A percentile compares a stretch with the other conserved stretches of the same genome.
Evolutionary conservation across 352 stramenopile species (phyloP).

Genomic region (Phytophthora nicotianae): DNA sequence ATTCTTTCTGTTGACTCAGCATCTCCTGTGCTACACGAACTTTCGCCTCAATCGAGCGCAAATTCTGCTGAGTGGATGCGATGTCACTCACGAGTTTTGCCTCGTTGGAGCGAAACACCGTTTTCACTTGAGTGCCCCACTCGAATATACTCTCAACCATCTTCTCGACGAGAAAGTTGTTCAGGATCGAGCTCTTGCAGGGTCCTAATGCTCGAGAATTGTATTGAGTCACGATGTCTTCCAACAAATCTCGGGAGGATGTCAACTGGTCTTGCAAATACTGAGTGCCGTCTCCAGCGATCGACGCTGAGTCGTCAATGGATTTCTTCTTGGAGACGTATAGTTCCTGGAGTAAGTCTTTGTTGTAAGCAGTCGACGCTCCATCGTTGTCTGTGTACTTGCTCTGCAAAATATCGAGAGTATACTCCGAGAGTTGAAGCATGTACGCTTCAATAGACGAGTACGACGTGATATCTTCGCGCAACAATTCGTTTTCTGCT

Average conservation of each 20-base stretch:
- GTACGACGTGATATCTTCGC: slow-evolving; percentile 47
- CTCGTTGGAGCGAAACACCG: slow-evolving; percentile 52
- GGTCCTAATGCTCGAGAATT: slow-evolving; percentile 37
- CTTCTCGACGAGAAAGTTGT: slow-evolving; percentile 53
- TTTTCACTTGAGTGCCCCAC: slow-evolving; percentile 59
- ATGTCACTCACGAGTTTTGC: slow-evolving; percentile 44
- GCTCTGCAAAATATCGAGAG: slow-evolving; percentile 38
- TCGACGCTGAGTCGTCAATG: slow-evolving; percentile 9
- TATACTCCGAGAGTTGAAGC: slow-evolving; percentile 59
- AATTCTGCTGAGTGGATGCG: slow-evolving; percentile 45
- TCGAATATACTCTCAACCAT: slow-evolving; percentile 61
- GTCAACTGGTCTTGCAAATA: slow-evolving; percentile 46
- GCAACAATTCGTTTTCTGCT: slow-evolving; percentile 43
- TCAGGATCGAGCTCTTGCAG: slow-evolving; percentile 39
- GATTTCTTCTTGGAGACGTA: slow-evolving; percentile 26
- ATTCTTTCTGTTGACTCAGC: slow-evolving; percentile 64
- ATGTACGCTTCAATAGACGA: slow-evolving; percentile 47
- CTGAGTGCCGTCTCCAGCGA: slow-evolving; percentile 36
- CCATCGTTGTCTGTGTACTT: slow-evolving; percentile 44
- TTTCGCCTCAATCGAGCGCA: slow-evolving; percentile 64
- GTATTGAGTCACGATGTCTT: slow-evolving; percentile 55
- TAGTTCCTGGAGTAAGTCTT: slow-evolving; percentile 49
- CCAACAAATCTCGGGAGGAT: slow-evolving; percentile 39
- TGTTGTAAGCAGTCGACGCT: slow-evolving; percentile 52
- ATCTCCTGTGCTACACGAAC: slow-evolving; percentile 60